These are phyloP conservation scores for Isabelozyma rhagii DNA, from an alignment of 805 yeast species.

Conservation along the genomic window DNA sequence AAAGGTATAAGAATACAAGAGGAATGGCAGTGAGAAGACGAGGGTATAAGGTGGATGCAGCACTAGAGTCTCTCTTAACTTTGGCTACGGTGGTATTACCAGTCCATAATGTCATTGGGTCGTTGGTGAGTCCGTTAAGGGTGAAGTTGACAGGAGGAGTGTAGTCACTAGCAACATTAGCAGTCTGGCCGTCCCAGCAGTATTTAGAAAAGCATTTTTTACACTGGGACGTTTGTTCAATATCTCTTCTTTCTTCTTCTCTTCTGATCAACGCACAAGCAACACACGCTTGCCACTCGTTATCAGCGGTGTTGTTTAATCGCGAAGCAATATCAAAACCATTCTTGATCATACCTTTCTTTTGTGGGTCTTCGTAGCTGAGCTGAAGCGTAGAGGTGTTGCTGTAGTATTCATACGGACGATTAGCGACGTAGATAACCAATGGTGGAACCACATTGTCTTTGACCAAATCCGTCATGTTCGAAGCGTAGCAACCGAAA, in stretches of 20 bases:
- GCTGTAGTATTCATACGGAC: slow-evolving; percentile 31
- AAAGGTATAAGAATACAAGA: neutral
- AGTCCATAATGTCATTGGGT: neutral
- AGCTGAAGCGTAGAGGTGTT: slow-evolving; percentile 34
- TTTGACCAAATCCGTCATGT: slow-evolving; percentile 32
- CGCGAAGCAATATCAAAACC: slow-evolving; percentile 34
- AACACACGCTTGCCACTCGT: slow-evolving; percentile 35
- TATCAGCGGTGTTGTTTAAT: slow-evolving; percentile 33
- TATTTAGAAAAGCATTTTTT: slow-evolving; percentile 32
- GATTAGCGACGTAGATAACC: slow-evolving; percentile 36
- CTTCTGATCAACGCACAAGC: slow-evolving; percentile 40
- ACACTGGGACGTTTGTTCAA: slow-evolving; percentile 34
- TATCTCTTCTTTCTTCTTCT: slow-evolving; percentile 37
- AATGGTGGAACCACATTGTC: slow-evolving; percentile 37
- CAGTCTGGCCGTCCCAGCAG: slow-evolving; percentile 37
- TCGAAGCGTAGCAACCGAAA: slow-evolving; percentile 39
- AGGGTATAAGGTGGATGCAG: neutral
- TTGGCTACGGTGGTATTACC: neutral
- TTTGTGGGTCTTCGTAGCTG: slow-evolving; percentile 30
- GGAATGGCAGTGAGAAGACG: neutral
- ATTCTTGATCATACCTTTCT: slow-evolving; percentile 33
- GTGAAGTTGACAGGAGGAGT: slow-evolving; percentile 26
- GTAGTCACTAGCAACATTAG: slow-evolving; percentile 9
- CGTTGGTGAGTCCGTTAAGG: slow-evolving; percentile 26
- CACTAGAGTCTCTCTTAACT: neutral